Conservation (phyloP, 2,329 filamentous ascomycete species). For the Beauveria scarabaeidicola region DNA sequence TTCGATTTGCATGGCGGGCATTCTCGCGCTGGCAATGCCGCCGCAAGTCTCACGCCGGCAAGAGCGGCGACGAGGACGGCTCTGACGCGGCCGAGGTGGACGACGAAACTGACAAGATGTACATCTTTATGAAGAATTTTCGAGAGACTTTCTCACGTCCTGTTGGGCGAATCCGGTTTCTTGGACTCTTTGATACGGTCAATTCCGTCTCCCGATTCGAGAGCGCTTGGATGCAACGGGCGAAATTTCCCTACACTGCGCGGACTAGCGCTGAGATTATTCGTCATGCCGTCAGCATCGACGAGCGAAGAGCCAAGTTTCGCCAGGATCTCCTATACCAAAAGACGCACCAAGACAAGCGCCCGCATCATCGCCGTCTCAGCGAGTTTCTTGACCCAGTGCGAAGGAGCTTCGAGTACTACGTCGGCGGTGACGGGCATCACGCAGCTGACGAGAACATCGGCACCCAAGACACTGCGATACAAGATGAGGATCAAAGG, state of each 20-base stretch:
- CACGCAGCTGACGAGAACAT: not conserved
- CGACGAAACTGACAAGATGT: constrained; percentile 41
- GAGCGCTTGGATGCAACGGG: constrained; percentile 67
- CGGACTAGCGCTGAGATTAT: constrained; percentile 51
- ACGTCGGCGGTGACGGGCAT: not conserved
- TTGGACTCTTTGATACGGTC: constrained; percentile 76
- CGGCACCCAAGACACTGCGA: not conserved
- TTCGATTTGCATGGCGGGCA: constrained; percentile 75
- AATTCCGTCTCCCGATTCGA: constrained; percentile 75
- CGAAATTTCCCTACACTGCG: constrained; percentile 63
- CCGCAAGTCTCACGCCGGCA: constrained; percentile 59
- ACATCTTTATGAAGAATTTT: constrained; percentile 69
- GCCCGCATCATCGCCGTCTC: constrained; percentile 17
- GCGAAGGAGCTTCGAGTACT: constrained; percentile 14
- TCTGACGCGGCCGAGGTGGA: constrained; percentile 27
- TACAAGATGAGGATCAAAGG: not conserved
- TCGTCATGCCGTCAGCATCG: constrained; percentile 61
- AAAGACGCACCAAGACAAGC: constrained; percentile 14
- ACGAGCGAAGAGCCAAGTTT: constrained; percentile 64
- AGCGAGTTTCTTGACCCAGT: constrained; percentile 15
- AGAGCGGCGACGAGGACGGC: constrained; percentile 32
- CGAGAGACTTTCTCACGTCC: constrained; percentile 73
- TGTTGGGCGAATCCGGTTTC: constrained; percentile 62
- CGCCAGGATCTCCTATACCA: constrained; percentile 61
- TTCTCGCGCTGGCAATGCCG: constrained; percentile 66